Conservation (phyloP, 331 rosid genomes). For the Malus hybrid region DNA sequence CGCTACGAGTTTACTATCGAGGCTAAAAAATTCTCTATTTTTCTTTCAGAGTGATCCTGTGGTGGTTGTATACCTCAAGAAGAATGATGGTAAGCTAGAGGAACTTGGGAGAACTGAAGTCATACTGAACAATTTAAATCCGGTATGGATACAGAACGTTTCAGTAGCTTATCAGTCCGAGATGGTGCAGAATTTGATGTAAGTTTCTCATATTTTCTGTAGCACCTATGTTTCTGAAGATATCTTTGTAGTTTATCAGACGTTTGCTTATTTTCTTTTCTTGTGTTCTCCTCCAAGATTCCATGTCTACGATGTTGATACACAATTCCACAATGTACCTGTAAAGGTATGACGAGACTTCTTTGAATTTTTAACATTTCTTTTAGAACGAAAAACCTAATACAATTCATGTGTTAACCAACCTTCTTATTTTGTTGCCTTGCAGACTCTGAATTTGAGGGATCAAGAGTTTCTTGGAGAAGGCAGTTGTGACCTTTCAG, state of each 20-base stretch:
- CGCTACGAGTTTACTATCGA: not conserved
- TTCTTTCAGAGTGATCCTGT: conserved; percentile 83
- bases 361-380: not conserved
- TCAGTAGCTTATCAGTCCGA: conserved; percentile 69
- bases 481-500: conserved; percentile 65
- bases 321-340: conserved; percentile 46
- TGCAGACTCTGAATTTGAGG: conserved; percentile 52
- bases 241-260: not conserved
- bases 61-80: conserved; percentile 49
- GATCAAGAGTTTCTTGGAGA: conserved; percentile 88
- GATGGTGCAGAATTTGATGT: conserved; percentile 66
- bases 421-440: not conserved
- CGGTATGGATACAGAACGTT: conserved; percentile 71
- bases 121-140: conserved; percentile 61
- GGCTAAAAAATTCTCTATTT: not conserved
- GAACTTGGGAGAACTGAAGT: conserved; percentile 91
- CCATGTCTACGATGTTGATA: conserved; percentile 75
- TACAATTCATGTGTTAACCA: not conserved
- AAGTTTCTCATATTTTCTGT: conserved; percentile 23
- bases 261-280: conserved; percentile 3
- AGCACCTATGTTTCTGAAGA: not conserved
- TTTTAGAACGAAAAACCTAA: not conserved
- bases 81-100: conserved; percentile 45
- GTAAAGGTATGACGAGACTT: conserved; percentile 50
- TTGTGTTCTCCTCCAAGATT: conserved; percentile 35